Base-by-base conservation (phyloP, 2,329 filamentous ascomycete genomes). In the Stachybotrys chartarum region DNA sequence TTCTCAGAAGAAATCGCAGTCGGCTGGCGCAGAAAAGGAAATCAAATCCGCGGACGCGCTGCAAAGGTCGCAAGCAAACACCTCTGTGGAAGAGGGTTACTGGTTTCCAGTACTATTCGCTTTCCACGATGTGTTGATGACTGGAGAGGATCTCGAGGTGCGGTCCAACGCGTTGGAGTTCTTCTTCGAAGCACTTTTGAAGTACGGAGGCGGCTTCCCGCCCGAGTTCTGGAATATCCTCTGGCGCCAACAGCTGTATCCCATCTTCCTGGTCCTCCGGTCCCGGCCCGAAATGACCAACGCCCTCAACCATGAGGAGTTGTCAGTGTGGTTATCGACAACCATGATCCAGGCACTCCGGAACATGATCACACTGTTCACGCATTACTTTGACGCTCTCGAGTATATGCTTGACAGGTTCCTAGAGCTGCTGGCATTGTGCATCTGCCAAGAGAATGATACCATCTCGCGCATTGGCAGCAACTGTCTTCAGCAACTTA, bases 321-420 rank as follows among this genome's bases (percentile, higher is more conserved):
- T 97, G 18, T 97, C 94, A 0, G 94, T 99, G 3, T 99, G 94
- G 94, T 80, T 99, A 30, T 97, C 94, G 1, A 99, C 94, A 0
- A 99, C 94, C 8, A 97, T 99, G 90, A 99, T 99, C 46, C 94
- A 99, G 70, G 94, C 94, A 2, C 77, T 99, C 55, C 87, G 94
- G 57, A 97, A 97, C 73, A 96, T 99, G 90, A 97, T 99, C 64
- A 93, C 91, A 1, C 82, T 99, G 30, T 99, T 99, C 71, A 99
- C 95, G 0, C 95, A 99, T 72, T 99, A 97, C 72, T 99, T 99
- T 61, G 90, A 95, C 57, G 86, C 91, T 0, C 77, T 99, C 10
- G 91, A 97, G 73, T 96, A 96, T 68, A 99, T 99, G 94, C 82
- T 99, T 17, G 91, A 97, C 70, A 83, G 94, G n/a, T 97, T 99